Evolutionary conservation across 495 filamentous ascomycete species (phyloP).

Genomic region (Cercophora newfieldiana): DNA sequence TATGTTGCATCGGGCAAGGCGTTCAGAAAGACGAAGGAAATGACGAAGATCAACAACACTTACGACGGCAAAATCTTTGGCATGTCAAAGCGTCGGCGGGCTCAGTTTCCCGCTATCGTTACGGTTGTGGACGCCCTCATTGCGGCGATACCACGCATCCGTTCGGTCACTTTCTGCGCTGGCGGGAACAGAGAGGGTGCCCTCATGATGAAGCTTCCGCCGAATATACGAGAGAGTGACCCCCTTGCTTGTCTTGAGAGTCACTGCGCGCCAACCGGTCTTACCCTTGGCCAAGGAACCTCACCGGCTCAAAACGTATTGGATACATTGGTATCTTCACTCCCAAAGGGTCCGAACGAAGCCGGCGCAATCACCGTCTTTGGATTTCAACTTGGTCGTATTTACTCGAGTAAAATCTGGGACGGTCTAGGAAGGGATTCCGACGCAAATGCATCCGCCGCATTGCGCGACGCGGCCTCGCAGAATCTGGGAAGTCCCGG

Average conservation of each 20-base stretch:
- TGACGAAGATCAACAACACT: slow-evolving; percentile 56
- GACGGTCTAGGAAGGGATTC: slow-evolving; percentile 41
- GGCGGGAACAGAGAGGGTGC: slow-evolving; percentile 84
- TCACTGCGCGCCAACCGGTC: background rate
- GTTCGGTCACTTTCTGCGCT: slow-evolving; percentile 76
- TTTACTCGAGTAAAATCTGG: slow-evolving; percentile 50
- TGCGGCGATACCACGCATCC: slow-evolving; percentile 67
- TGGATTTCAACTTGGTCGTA: slow-evolving; percentile 39
- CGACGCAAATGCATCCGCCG: slow-evolving; percentile 62
- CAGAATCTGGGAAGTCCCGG: slow-evolving; percentile 70
- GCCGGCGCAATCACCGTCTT: slow-evolving; percentile 48
- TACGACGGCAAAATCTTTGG: slow-evolving; percentile 68
- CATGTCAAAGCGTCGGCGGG: slow-evolving; percentile 76
- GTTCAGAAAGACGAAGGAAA: slow-evolving; percentile 61
- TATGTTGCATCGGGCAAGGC: slow-evolving; percentile 62
- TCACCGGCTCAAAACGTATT: slow-evolving; percentile 35
- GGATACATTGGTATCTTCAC: slow-evolving; percentile 52
- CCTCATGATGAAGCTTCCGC: slow-evolving; percentile 65
- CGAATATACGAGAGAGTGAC: slow-evolving; percentile 57
- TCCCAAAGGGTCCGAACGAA: slow-evolving; percentile 52
- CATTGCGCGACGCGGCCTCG: slow-evolving; percentile 70
- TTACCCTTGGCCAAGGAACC: background rate
- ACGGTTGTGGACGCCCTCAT: slow-evolving; percentile 73
- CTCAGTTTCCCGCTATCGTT: slow-evolving; percentile 81
- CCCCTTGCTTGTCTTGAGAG: slow-evolving; percentile 55